These are phyloP conservation scores for Psilocybe sp. DNA, from an alignment of 768 basidiomycete genomes.

Conservation along the genomic window DNA sequence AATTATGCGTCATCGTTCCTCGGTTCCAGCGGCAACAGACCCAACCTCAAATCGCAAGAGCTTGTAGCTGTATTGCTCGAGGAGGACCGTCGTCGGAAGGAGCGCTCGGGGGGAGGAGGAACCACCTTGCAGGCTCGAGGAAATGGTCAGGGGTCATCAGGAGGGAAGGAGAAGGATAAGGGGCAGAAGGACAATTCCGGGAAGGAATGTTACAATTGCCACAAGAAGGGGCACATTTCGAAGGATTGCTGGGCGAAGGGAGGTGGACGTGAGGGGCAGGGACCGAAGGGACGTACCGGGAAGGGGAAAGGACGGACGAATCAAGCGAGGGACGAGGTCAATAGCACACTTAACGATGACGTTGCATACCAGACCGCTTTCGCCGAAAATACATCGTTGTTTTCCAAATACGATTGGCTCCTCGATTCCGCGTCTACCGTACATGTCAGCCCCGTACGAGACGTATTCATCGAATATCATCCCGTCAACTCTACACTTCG, in stretches of 20 bases:
- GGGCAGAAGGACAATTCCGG: background rate
- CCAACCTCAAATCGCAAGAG: slow-evolving; percentile 15
- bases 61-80: slow-evolving; percentile 21
- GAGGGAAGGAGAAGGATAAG: background rate
- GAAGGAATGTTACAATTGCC: slow-evolving; percentile 27
- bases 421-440: slow-evolving; percentile 23
- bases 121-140: slow-evolving; percentile 2
- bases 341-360: too few relatives aligned
- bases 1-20: slow-evolving; percentile 21
- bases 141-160: background rate
- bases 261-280: slow-evolving; percentile 31
- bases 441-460: slow-evolving; percentile 19
- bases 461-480: slow-evolving; percentile 18
- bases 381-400: background rate
- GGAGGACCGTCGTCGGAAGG: slow-evolving; percentile 14
- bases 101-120: background rate
- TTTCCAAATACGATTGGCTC: slow-evolving; percentile 19
- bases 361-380: too few relatives aligned
- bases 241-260: slow-evolving; percentile 33
- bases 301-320: slow-evolving; percentile 5
- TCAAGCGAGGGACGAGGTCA: slow-evolving; percentile 8
- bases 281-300: slow-evolving; percentile 9
- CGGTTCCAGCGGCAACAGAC: slow-evolving; percentile 15
- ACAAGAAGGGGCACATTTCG: slow-evolving; percentile 24
- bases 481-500: slow-evolving; percentile 12